phyloP scores from a whole-genome alignment of 2,329 filamentous ascomycete species.

The Nothophoma quercina region DNA sequence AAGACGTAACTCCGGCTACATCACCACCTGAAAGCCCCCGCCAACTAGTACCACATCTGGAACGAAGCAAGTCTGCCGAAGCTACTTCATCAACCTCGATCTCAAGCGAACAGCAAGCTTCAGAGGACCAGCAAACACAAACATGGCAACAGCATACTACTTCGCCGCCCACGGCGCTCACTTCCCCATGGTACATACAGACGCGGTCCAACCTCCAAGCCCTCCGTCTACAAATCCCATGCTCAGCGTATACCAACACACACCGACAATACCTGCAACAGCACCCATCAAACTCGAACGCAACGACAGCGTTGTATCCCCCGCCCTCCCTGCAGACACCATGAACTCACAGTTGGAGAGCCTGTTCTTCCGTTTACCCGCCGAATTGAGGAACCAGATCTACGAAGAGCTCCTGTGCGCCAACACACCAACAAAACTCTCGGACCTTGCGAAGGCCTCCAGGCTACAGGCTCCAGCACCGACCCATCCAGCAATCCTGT shows the following conservation, averaged over 20 bases:
- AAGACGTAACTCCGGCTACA: slow-evolving; percentile 4
- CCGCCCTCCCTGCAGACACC: not conserved
- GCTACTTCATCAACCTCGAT: slow-evolving; percentile 1
- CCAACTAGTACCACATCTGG: not conserved
- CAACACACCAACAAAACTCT: slow-evolving; percentile 17
- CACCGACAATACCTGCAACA: slow-evolving; percentile 13
- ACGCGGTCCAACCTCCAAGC: slow-evolving; percentile 9
- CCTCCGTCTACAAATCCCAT: slow-evolving; percentile 15
- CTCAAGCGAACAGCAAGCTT: not conserved
- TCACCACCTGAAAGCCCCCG: slow-evolving; percentile 1
- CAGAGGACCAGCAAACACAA: not conserved
- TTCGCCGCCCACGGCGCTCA: slow-evolving; percentile 31
- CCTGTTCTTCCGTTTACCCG: slow-evolving; percentile 58
- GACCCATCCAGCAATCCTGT: slow-evolving; percentile 52
- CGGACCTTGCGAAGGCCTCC: slow-evolving; percentile 9
- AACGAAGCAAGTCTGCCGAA: slow-evolving; percentile 12
- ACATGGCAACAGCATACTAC: slow-evolving; percentile 30
- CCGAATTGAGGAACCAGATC: slow-evolving; percentile 69
- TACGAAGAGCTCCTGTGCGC: slow-evolving; percentile 52
- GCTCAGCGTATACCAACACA: slow-evolving; percentile 14
- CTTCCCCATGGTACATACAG: slow-evolving; percentile 21
- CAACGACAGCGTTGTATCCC: slow-evolving; percentile 9
- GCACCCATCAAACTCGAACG: slow-evolving; percentile 9
- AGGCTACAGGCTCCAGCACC: slow-evolving; percentile 13
- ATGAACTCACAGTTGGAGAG: slow-evolving; percentile 24